A percentile compares a stretch with the other conserved stretches of the same genome.
These are phyloP conservation scores for Bryoerythrophyllum caledonicum DNA, from an alignment of 225 moss, liverwort and hornwort genomes.

Conservation along the genomic window DNA sequence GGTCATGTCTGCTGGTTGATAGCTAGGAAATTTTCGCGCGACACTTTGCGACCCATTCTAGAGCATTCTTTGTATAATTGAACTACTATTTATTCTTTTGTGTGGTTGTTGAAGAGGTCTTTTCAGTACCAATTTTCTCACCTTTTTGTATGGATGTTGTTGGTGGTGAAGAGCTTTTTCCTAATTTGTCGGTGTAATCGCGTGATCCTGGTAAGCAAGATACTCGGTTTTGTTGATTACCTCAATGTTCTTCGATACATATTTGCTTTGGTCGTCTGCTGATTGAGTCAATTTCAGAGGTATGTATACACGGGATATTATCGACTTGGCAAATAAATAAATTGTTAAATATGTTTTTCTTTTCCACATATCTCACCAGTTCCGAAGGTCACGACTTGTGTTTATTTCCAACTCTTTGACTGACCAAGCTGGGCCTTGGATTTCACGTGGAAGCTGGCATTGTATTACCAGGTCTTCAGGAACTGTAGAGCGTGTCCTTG, in stretches of 20 bases:
- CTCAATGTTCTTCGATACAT: not conserved
- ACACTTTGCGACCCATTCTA: conserved; percentile 38
- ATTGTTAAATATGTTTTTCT: not conserved
- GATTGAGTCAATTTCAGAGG: not conserved
- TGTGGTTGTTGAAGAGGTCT: not conserved
- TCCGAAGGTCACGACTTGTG: not conserved
- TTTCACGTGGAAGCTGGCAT: not conserved
- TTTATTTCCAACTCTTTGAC: not conserved
- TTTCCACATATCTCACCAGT: not conserved
- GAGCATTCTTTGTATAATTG: conserved; percentile 49
- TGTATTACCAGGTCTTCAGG: not conserved
- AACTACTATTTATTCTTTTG: not conserved
- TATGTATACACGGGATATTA: not conserved
- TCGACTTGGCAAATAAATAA: not conserved
- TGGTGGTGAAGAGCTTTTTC: not conserved
- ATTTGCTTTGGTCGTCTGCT: not conserved
- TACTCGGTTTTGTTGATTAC: not conserved
- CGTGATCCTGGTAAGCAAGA: not conserved
- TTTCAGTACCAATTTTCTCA: not conserved
- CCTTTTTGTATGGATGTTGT: not conserved
- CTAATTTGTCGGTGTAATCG: not conserved
- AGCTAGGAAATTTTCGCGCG: conserved; percentile 53
- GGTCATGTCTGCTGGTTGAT: conserved; percentile 57
- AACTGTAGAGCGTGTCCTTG: not conserved
- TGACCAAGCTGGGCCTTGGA: not conserved